A percentile compares a stretch with the other conserved stretches of the same genome.
Conservation (phyloP, 1,284 basidiomycete species). For the Takashimella tepidaria region DNA sequence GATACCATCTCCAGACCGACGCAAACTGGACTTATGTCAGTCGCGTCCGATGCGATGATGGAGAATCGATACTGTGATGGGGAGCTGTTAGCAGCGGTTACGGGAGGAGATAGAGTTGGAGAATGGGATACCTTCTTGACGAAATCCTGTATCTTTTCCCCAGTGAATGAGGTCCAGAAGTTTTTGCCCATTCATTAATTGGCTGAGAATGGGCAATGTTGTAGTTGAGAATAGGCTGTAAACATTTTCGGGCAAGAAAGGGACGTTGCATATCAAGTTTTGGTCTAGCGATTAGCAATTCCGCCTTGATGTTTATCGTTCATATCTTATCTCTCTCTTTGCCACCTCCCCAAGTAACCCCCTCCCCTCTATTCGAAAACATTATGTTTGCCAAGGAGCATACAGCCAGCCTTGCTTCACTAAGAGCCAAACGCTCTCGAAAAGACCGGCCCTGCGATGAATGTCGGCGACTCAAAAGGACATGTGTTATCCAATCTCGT, state of each 20-base stretch:
- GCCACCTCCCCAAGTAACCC: no score
- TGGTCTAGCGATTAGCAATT: no score
- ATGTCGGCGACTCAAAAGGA: slow-evolving; percentile 29
- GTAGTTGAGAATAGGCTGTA: no score
- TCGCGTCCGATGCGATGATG: slow-evolving; percentile 16
- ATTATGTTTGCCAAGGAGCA: no score
- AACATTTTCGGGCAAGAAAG: no score
- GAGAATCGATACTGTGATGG: slow-evolving; percentile 20
- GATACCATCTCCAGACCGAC: no score
- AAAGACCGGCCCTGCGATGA: not conserved
- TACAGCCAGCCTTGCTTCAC: not conserved
- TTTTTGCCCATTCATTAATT: slow-evolving; percentile 16
- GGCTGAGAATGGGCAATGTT: no score
- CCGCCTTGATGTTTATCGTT: not conserved
- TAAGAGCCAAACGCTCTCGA: not conserved
- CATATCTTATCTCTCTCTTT: not conserved
- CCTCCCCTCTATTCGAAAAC: no score
- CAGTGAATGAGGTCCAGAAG: slow-evolving; percentile 15
- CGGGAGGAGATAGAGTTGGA: not conserved
- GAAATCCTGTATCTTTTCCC: slow-evolving; percentile 19
- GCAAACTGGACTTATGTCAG: slow-evolving; percentile 19
- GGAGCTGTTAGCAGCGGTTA: not conserved
- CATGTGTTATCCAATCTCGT: slow-evolving; percentile 25
- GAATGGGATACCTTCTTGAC: slow-evolving; percentile 19
- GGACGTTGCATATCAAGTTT: no score